Conservation (phyloP, 805 yeast genomes). For the Metschnikowia arizonensis region DNA sequence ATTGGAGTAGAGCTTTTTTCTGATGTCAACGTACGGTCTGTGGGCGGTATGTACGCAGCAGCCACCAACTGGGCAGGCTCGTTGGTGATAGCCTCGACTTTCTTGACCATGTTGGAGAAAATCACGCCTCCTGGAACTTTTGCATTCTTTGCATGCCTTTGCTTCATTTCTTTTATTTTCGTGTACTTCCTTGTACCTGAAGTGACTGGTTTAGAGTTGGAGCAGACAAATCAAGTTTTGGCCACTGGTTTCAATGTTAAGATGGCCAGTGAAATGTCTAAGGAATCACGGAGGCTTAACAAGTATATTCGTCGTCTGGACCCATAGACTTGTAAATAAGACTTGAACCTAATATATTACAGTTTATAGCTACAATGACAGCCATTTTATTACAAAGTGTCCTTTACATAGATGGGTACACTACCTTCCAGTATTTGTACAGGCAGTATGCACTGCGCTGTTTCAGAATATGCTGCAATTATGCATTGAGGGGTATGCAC, state of each 20-base stretch:
- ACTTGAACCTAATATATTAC: no score
- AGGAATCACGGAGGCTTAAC: conserved; percentile 29
- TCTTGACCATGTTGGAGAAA: conserved; percentile 87
- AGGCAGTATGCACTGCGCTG: no score
- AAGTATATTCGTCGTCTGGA: conserved; percentile 1
- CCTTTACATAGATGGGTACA: no score
- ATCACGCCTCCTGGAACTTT: conserved; percentile 96
- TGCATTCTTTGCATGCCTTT: conserved; percentile 80
- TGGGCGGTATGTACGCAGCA: conserved; percentile 87
- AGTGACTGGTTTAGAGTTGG: conserved; percentile 82
- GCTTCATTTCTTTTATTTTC: conserved; percentile 66
- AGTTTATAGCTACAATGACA: no score
- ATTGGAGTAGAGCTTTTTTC: conserved; percentile 95
- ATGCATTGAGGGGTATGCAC: no score
- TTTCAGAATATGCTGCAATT: no score
- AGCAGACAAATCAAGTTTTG: conserved; percentile 81
- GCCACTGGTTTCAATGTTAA: conserved; percentile 84
- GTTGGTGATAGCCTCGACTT: conserved; percentile 82
- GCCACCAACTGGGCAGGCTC: conserved; percentile 97
- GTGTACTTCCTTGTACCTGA: conserved; percentile 89
- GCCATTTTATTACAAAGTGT: no score
- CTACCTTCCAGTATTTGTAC: no score
- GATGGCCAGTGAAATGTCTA: conserved; percentile 36
- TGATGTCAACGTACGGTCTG: conserved; percentile 81
- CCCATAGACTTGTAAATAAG: no score